Evolutionary conservation across 331 rosid genomes (phyloP), one percentile per base, ranked within the genome.

Genomic region (Arachis monticola): DNA sequence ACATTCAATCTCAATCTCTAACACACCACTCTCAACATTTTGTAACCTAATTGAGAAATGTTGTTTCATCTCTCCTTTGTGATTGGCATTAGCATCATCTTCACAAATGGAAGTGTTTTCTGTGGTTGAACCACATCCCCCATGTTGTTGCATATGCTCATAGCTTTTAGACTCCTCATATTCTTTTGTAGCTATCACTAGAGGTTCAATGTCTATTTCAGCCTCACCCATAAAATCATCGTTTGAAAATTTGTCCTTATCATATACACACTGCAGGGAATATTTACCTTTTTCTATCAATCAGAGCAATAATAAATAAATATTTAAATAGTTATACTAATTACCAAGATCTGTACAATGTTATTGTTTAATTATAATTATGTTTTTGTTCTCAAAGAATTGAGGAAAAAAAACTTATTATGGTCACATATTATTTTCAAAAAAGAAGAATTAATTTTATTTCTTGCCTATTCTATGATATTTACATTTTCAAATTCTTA

Each of bases 141-240:
- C 96, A 6, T 90, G 80, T 75, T 90, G 80, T 75, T 88, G 89
- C 79, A 78, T 73, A 0, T 93, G 57, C 61, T 88, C 88, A 9
- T 71, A 57, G 67, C 35, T 30, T 1, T 72, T 8, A 1, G 90
- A 86, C 69, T 78, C 87, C 87, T 94, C 99, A 9, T 70, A 77
- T 12, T 96, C 92, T 70, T 73, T 82, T 17, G 99, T 96, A 1
- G 97, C 96, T 10, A 79, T 53, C 14, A 94, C 88, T 35, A 94
- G 84, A 31, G 99, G 97, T 72, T 90, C 88, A 81, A 94, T 94
- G 82, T 94, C 97, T 50, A 94, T 94, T 76, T 94, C 99, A 9
- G 95, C 96, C 72, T 92, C 97, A 0, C 99, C 99, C 97, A 94
- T 94, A 73, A 87, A 94, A 80, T 94, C 99, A 53, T 94, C 99